Conservation (phyloP, 345 rosid species). For the Citrus mangshanensis region DNA sequence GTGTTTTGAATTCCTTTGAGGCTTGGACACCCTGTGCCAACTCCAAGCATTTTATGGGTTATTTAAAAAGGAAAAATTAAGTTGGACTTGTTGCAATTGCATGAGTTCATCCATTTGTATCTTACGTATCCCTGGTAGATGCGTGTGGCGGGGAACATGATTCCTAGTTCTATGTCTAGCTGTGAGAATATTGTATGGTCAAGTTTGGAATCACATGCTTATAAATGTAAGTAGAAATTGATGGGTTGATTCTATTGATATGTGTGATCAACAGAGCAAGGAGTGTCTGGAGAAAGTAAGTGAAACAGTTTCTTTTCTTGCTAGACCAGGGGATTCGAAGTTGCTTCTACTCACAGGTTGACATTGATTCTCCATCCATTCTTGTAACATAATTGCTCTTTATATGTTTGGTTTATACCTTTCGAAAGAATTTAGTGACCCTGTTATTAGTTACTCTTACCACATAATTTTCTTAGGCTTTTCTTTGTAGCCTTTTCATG, state of each 20-base stretch:
- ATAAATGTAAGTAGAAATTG: not conserved
- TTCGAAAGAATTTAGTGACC: not conserved
- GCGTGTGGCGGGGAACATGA: not conserved
- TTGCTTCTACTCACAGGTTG: constrained; percentile 92
- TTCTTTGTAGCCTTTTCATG: not conserved
- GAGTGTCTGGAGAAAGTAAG: constrained; percentile 84
- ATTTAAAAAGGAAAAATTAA: not conserved
- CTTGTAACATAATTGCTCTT: too few species aligned
- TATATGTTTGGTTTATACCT: not conserved
- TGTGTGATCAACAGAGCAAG: constrained; percentile 55
- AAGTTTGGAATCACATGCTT: not conserved
- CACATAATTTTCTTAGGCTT: not conserved
- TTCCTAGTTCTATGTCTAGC: not conserved
- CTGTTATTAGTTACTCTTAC: not conserved
- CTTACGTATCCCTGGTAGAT: not conserved
- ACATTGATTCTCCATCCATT: not conserved
- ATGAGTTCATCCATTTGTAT: not conserved
- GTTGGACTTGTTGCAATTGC: not conserved
- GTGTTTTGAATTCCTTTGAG: not conserved
- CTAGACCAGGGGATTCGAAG: constrained; percentile 38
- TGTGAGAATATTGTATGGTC: not conserved
- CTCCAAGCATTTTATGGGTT: not conserved
- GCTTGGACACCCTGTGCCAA: not conserved
- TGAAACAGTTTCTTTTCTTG: constrained; percentile 63
- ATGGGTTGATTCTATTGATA: not conserved